phyloP scores from a whole-genome alignment of 179 eudicot genomes.

The Pouteria campechiana region DNA sequence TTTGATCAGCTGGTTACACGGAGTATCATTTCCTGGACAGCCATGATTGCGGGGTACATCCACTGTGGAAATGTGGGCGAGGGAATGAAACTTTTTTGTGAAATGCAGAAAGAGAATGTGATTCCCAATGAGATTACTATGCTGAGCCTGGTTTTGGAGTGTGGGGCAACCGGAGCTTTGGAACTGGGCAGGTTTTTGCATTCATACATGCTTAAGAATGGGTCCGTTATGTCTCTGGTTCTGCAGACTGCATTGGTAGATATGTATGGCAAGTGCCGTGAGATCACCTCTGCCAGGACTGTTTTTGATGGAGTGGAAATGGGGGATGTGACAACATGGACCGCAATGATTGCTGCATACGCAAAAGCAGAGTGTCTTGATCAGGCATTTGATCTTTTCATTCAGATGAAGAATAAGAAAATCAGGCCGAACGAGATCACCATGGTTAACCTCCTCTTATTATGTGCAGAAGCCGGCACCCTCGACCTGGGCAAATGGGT shows the following conservation, averaged over 20 bases:
- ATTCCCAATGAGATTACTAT: constrained; percentile 15
- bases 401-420: constrained; percentile 21
- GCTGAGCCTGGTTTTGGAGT: constrained; percentile 12
- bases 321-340: constrained; percentile 42
- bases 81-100: constrained; percentile 9
- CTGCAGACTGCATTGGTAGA: constrained; percentile 19
- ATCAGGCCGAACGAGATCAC: constrained; percentile 19
- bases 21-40: constrained; percentile 15
- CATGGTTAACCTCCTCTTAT: constrained; percentile 12
- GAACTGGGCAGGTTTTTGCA: constrained; percentile 10
- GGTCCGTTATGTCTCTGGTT: constrained; percentile 5
- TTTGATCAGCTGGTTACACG: too few species aligned
- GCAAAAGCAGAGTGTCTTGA: constrained; percentile 33
- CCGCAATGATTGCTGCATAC: constrained; percentile 42
- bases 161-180: constrained; percentile 2
- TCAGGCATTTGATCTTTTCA: constrained; percentile 28
- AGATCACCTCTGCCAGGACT: constrained; percentile 23
- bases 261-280: constrained; percentile 39
- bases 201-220: constrained; percentile 8
- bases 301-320: constrained; percentile 32
- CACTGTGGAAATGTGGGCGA: constrained; percentile 10
- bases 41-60: constrained; percentile 13
- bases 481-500: constrained; percentile 34
- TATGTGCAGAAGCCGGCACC: constrained; percentile 45
- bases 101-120: constrained; percentile 8